Percentiles rank a stretch among this genome's conserved stretches.
phyloP scores from a whole-genome alignment of 1,284 basidiomycete species.

The Rhodotorula sp. region DNA sequence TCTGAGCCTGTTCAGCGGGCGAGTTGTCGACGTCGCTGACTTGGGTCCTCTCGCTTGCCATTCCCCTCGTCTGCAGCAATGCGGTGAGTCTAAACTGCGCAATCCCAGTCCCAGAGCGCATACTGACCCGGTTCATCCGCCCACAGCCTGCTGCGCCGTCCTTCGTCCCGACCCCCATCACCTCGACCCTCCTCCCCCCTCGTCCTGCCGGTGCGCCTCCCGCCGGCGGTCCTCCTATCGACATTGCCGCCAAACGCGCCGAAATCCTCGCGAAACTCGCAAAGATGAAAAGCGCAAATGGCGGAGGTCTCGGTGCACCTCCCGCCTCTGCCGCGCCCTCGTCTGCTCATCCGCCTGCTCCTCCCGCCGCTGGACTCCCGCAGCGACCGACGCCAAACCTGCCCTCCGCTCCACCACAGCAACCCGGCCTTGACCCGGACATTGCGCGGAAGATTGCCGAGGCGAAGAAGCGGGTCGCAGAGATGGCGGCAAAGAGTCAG shows the following conservation, averaged over 20 bases:
- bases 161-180: constrained; percentile 36
- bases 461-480: constrained; percentile 42
- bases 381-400: neutral
- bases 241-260: constrained; percentile 41
- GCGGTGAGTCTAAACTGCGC: constrained; percentile 4
- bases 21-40: neutral
- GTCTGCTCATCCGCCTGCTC: constrained; percentile 1
- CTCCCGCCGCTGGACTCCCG: neutral
- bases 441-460: constrained; percentile 44
- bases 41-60: neutral
- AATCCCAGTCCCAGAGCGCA: no score
- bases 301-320: constrained; percentile 5
- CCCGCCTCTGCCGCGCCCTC: constrained; percentile 3
- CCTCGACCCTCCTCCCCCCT: constrained; percentile 11
- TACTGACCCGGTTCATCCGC: neutral
- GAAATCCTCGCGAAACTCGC: constrained; percentile 42
- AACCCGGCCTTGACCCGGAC: constrained; percentile 26
- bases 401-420: constrained; percentile 20
- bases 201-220: constrained; percentile 3
- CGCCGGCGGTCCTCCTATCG: constrained; percentile 25
- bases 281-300: constrained; percentile 30
- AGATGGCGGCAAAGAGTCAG: constrained; percentile 40
- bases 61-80: constrained; percentile 16
- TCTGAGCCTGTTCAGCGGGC: accelerated
- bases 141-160: constrained; percentile 37